Evolutionary conservation across 257 asterid genomes (phyloP), one percentile per base, ranked within the genome.

Genomic region (Solanum gandarillasii): DNA sequence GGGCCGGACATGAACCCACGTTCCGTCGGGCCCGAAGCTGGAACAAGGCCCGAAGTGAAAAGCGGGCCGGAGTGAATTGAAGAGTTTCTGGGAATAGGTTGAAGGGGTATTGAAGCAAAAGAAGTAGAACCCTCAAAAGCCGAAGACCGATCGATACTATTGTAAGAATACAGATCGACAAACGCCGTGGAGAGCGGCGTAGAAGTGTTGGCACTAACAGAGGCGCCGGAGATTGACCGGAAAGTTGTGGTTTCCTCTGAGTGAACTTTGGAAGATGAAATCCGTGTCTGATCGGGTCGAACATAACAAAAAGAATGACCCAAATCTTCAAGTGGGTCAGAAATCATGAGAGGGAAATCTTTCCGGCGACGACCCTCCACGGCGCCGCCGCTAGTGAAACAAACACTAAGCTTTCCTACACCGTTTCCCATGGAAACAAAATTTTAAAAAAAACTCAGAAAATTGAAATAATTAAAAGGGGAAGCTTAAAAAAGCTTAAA

Each of bases 281-380:
- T 87, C 7, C 92, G 91, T 31, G 92, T 39, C 90, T 84, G 87
- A 34, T 96, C 97, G 82, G 99, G 98, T 1, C 98, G 93, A 31
- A 95, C 91, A 89, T 96, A 96, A 90, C 96, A 94, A 88, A 96
- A 96, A 12, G 98, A 95, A 87, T 96, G 99, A n/a, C 99, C 99
- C 89, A 96, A 90, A 88, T 95, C 99, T 83, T 96, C 99, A 21
- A 94, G 72, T 0, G 98, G 98, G 91, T 95, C 98, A 13, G 98
- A 93, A 4, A 92, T 90, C 86, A 93, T 92, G 82, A 90, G 88
- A 1, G 91, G 89, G 29, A 89, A 84, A 7, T 90, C 89, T 67
- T 90, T 93, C 87, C 94, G 88, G 83, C 97, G 92, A n/a, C 94
- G 96, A 38, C 88, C 48, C 34, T 89, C 94, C 31, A 87, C 93